Evolutionary conservation across 176 grass and related monocot genomes (phyloP).

Genomic region (Triticum turgidum): DNA sequence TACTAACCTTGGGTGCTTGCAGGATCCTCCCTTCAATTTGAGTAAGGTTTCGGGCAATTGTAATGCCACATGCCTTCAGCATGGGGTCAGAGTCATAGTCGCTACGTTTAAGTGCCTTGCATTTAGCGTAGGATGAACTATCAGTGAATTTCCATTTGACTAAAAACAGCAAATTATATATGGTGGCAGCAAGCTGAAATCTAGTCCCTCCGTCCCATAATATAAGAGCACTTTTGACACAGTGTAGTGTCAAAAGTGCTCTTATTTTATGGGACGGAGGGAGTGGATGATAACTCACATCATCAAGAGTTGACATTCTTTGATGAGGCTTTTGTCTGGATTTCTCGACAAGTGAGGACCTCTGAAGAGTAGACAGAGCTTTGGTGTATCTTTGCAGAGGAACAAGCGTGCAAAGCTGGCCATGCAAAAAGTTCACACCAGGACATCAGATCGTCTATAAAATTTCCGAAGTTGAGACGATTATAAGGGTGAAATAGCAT

Average conservation of each 20-base stretch:
- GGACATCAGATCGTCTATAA: background rate
- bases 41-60: slow-evolving; percentile 53
- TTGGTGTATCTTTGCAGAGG: slow-evolving; percentile 89
- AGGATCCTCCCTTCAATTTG: slow-evolving; percentile 73
- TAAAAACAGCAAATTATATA: background rate
- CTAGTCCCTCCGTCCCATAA: background rate
- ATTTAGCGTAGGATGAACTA: slow-evolving; percentile 1
- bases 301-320: slow-evolving; percentile 51
- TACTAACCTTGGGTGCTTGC: slow-evolving; percentile 54
- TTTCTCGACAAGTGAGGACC: slow-evolving; percentile 78
- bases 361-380: slow-evolving; percentile 60
- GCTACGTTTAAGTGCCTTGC: slow-evolving; percentile 50
- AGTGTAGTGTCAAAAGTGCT: no score
- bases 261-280: no score
- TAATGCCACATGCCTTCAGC: slow-evolving; percentile 67
- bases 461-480: background rate
- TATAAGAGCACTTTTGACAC: no score
- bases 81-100: slow-evolving; percentile 68
- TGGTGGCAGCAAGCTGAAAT: slow-evolving; percentile 16
- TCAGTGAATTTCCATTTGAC: background rate
- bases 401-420: slow-evolving; percentile 61
- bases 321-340: slow-evolving; percentile 86
- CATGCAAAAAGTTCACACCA: slow-evolving; percentile 12
- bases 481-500: no score
- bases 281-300: slow-evolving; percentile 37